Evolutionary conservation across 441 rosid genomes (phyloP), one percentile per base, ranked within the genome.

Genomic region (Pelargonium cotyledonis): DNA sequence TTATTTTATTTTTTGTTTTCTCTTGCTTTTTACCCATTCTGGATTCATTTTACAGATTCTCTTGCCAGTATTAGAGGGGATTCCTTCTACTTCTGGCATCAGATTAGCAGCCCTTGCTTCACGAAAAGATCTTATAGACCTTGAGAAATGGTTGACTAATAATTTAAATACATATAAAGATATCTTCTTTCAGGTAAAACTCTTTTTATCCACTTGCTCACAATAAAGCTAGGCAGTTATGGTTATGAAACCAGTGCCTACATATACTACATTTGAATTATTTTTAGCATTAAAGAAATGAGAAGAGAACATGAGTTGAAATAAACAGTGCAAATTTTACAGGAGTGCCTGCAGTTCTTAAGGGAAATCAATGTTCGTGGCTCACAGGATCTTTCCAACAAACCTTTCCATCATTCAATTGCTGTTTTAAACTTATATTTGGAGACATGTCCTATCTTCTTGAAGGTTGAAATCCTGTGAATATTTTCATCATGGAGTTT

Each of bases 91-190:
- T 66, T 80, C 72, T 66, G 87, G 90, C 67, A 83, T 95, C 68
- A 84, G 91, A 82, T 81, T 89, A 80, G 95, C 97, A 29, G 91
- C 89, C 70, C 86, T 89, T 78, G 99, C 98, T 76, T 88, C 98
- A 61, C 72, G 77, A 72, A 87, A 85, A 80, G 98, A 89, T 46
- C 78, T 81, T 73, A 55, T 88, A 71, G 98, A 92, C 81, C 84
- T 95, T 74, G 99, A 95, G 75, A 85, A 81, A 75, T 95, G 99
- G 95, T 84, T 92, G 83, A 76, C 74, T 77, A 76, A 66, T 82
- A 82, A 85, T 80, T 77, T 90, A 67, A 73, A 73, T 76, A 70
- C 78, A 69, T 82, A 83, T 75, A 95, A 87, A 78, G 95, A 87
- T 75, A 68, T 76, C 66, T 92, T 92, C 82, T 88, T 88, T 41